Conservation (phyloP, 2,329 filamentous ascomycete genomes). For the Pyrenophora teres region DNA sequence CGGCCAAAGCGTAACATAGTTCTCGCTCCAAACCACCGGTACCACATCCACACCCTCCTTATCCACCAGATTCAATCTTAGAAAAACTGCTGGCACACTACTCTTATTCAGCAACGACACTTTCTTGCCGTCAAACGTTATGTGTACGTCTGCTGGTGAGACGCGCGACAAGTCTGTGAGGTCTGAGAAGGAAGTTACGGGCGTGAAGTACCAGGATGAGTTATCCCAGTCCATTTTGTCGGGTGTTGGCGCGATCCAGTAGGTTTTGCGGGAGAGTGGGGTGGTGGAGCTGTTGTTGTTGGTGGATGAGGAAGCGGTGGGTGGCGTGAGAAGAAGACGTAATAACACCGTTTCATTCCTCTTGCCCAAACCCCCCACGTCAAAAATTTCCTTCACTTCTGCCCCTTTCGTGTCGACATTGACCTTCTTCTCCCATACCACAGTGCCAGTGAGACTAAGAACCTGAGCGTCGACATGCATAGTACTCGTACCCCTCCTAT, state of each 20-base stretch:
- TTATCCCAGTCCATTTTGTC: conserved; percentile 62
- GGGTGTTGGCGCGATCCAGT: conserved; percentile 58
- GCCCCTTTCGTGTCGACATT: conserved; percentile 52
- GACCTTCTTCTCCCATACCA: conserved; percentile 42
- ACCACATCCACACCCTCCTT: conserved; percentile 52
- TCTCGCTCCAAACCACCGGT: conserved; percentile 64
- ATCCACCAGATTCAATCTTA: conserved; percentile 59
- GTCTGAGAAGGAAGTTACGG: conserved; percentile 58
- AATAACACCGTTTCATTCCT: conserved; percentile 56
- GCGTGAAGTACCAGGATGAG: conserved; percentile 65
- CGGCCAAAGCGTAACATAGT: conserved; percentile 66
- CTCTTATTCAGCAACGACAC: conserved; percentile 60
- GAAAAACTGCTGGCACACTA: conserved; percentile 61
- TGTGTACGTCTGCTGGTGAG: not conserved
- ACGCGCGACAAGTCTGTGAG: conserved; percentile 52
- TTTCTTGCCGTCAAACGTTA: conserved; percentile 17
- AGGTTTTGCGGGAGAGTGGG: conserved; percentile 62
- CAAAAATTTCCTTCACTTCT: conserved; percentile 26
- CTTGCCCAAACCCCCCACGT: conserved; percentile 39
- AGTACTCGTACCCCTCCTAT: conserved; percentile 34
- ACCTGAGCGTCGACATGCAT: conserved; percentile 51
- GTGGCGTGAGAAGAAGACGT: conserved; percentile 51
- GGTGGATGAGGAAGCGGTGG: too few relatives aligned
- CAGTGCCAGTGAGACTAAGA: conserved; percentile 55
- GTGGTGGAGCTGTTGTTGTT: conserved; percentile 26